Conservation (phyloP, 768 basidiomycete genomes). For the Pleurotus citrinopileatus region DNA sequence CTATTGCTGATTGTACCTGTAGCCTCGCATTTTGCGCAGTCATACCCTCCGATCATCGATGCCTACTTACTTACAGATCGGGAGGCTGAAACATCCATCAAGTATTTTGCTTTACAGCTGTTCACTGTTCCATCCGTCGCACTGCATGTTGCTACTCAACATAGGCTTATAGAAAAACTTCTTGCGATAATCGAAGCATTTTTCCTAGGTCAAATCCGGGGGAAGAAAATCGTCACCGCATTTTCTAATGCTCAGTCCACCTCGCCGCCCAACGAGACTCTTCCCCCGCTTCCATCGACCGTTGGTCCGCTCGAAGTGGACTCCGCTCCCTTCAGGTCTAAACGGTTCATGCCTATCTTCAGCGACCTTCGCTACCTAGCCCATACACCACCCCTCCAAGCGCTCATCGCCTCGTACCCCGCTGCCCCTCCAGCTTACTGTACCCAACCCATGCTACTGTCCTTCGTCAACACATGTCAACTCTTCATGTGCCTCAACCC, state of each 20-base stretch:
- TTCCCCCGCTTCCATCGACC: constrained; percentile 16
- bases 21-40: constrained; percentile 83
- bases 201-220: constrained; percentile 86
- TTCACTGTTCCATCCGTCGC: constrained; percentile 91
- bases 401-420: constrained; percentile 67
- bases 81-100: constrained; percentile 93
- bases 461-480: constrained; percentile 73
- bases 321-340: constrained; percentile 85
- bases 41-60: constrained; percentile 86
- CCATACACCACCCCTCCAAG: constrained; percentile 77
- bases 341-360: constrained; percentile 95
- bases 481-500: constrained; percentile 94
- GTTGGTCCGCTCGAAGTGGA: constrained; percentile 64
- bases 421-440: constrained; percentile 20
- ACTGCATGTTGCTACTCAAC: constrained; percentile 69
- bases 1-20: background rate
- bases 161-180: constrained; percentile 71
- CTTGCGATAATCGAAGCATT: constrained; percentile 85
- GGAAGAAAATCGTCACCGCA: constrained; percentile 58
- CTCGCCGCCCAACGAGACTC: constrained; percentile 10
- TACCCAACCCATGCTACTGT: constrained; percentile 3
- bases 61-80: constrained; percentile 90
- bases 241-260: constrained; percentile 29
- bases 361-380: constrained; percentile 85
- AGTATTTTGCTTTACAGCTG: constrained; percentile 89